A percentile compares a stretch with the other conserved stretches of the same genome.
phyloP scores from a whole-genome alignment of 768 basidiomycete species.

The Auriscalpium vulgare region DNA sequence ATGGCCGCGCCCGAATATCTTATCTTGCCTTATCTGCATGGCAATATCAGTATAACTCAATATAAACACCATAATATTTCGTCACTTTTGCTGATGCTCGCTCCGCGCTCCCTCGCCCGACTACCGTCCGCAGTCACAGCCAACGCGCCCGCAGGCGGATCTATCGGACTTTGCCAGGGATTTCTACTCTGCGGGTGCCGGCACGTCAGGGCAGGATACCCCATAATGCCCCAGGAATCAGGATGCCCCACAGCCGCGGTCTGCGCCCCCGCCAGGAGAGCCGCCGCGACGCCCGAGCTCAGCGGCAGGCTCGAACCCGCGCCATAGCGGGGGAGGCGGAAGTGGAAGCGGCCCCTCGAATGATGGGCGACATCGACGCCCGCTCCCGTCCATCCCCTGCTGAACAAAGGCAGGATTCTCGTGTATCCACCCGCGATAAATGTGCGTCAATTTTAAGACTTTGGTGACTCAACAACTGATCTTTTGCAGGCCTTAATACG shows the following conservation, averaged over 20 bases:
- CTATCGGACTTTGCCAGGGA: constrained; percentile 58
- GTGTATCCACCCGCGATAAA: constrained; percentile 67
- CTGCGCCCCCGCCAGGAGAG: constrained; percentile 25
- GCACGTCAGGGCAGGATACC: background rate
- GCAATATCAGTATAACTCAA: too few relatives aligned
- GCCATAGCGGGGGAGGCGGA: background rate
- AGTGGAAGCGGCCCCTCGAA: constrained; percentile 22
- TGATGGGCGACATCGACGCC: constrained; percentile 54
- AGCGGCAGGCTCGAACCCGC: background rate
- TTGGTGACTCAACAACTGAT: background rate
- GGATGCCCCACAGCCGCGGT: constrained; percentile 12
- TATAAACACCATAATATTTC: too few relatives aligned
- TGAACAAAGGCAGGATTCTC: constrained; percentile 52
- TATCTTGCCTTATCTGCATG: too few relatives aligned
- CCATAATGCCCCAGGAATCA: too few relatives aligned
- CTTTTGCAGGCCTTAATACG: constrained; percentile 51
- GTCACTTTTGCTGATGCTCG: too few relatives aligned
- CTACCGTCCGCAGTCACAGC: background rate
- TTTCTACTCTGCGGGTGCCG: constrained; percentile 46
- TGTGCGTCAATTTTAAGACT: constrained; percentile 38
- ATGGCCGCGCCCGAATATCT: too few relatives aligned
- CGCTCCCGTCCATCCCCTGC: constrained; percentile 57
- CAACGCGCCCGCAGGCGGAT: constrained; percentile 12
- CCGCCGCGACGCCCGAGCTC: constrained; percentile 16
- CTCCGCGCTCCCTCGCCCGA: constrained; percentile 1